Base-by-base conservation (phyloP, 345 rosid genomes). In the Arabis alpina region DNA sequence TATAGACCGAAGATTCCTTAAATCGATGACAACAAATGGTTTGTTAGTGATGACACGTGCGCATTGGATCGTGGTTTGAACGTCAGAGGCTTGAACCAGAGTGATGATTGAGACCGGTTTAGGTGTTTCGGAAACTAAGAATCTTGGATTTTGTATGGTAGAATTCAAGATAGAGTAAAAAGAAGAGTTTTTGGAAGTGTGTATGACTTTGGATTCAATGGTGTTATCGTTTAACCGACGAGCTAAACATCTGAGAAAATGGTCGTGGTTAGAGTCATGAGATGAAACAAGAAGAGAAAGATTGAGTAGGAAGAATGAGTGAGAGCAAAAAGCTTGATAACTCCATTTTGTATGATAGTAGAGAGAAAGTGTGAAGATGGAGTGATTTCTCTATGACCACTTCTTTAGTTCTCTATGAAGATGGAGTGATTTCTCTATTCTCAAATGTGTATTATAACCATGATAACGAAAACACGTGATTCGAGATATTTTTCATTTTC, bases 11-110 rank as follows among this genome's bases (percentile, higher is more conserved):
- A 85, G 79, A 74, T 72, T 75, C 8, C 64, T 60, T 54, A 87
- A 53, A 65, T 87, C 89, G 10, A 87, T 28, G 49, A 85, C 71
- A 28, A 79, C 30, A 25, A 85, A 87, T 1, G 87, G 82, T 41
- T 30, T 66, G n/a, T 4, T 62, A 78, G 71, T 80, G 86, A n/a
- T 86, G 90, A 48, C 40, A 49, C 47, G 73, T 10, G 83, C 73
- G 42, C 88, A 86, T 12, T 13, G 39, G 34, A 86, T 52, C 40
- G 81, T 54, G 0, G 80, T 79, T n/a, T 79, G 86, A 54, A 86
- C 76, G 10, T 86, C 82, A 1, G 76, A 65, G 2, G 63, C 72
- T 11, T 73, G 23, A 24, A 66, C 48, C 6, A 88, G 87, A 1
- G 85, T 78, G 23, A 81, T 43, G 30, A 81, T 76, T 45, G 79